Conservation (phyloP, 345 rosid genomes). For the Eucalyptus viminalis region DNA sequence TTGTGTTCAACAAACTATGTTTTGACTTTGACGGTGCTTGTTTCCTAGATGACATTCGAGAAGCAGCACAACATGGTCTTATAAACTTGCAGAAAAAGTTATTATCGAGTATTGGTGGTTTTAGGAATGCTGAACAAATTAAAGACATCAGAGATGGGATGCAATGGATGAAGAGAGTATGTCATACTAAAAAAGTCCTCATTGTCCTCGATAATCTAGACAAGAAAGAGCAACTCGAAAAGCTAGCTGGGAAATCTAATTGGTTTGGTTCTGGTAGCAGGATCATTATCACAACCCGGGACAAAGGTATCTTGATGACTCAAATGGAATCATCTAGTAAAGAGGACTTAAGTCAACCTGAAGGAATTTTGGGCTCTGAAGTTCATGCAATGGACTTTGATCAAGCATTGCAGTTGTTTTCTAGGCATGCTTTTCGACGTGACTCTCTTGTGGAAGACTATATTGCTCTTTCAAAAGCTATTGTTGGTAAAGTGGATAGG, state of each 20-base stretch:
- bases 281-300: neutral
- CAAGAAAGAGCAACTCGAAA: neutral
- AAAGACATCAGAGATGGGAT: neutral
- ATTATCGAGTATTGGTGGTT: neutral
- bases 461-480: neutral
- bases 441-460: neutral
- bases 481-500: neutral
- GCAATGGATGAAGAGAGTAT: neutral
- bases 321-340: neutral
- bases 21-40: neutral
- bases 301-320: neutral
- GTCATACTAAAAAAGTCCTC: neutral
- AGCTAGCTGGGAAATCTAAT: neutral
- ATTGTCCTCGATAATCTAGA: neutral
- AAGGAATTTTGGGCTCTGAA: neutral
- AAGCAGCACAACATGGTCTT: neutral
- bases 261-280: constrained; percentile 1
- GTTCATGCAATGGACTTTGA: neutral
- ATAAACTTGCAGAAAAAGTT: neutral
- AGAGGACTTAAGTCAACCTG: neutral
- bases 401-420: neutral
- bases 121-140: neutral
- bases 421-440: neutral
- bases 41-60: constrained; percentile 13
- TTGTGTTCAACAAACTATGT: neutral